Evolutionary conservation across 2,329 filamentous ascomycete genomes (phyloP).

Genomic region (Didymella pomorum): DNA sequence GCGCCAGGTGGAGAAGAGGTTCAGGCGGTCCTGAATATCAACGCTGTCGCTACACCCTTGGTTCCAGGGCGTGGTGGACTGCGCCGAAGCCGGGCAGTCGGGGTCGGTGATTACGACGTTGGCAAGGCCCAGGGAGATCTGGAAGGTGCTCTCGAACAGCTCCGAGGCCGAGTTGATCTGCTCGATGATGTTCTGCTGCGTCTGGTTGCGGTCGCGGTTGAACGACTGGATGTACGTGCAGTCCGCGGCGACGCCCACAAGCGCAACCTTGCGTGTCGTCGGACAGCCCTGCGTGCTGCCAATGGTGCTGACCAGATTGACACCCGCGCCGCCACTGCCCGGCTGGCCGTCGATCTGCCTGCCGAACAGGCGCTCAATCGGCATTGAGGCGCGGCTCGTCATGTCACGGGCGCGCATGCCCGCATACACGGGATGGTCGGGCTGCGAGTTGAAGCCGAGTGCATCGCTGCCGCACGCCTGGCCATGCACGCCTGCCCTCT

Average conservation of each 20-base stretch:
- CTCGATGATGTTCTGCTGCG: conserved; percentile 77
- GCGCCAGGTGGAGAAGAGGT: conserved; percentile 88
- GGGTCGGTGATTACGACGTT: conserved; percentile 81
- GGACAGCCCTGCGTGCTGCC: conserved; percentile 87
- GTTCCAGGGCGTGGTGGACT: conserved; percentile 82
- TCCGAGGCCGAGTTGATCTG: conserved; percentile 87
- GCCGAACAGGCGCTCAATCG: conserved; percentile 72
- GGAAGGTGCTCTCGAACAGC: conserved; percentile 90
- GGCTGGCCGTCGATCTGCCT: conserved; percentile 72
- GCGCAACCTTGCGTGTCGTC: conserved; percentile 85
- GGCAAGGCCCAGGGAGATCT: conserved; percentile 88
- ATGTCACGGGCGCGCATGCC: conserved; percentile 61
- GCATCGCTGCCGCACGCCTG: conserved; percentile 73
- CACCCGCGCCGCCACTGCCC: conserved; percentile 76
- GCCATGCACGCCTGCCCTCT: conserved; percentile 48
- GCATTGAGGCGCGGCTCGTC: conserved; percentile 64
- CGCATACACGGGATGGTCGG: conserved; percentile 71
- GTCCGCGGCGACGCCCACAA: conserved; percentile 91
- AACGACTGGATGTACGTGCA: conserved; percentile 85
- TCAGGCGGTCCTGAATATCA: conserved; percentile 79
- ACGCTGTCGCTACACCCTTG: conserved; percentile 69
- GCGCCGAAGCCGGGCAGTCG: conserved; percentile 75
- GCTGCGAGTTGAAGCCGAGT: conserved; percentile 80
- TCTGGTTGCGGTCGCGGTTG: conserved; percentile 72
- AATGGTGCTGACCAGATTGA: conserved; percentile 80